Percentiles rank a stretch among this genome's conserved stretches.
These are phyloP conservation scores for Datisca glomerata DNA, from an alignment of 306 rosid genomes.

Conservation along the genomic window DNA sequence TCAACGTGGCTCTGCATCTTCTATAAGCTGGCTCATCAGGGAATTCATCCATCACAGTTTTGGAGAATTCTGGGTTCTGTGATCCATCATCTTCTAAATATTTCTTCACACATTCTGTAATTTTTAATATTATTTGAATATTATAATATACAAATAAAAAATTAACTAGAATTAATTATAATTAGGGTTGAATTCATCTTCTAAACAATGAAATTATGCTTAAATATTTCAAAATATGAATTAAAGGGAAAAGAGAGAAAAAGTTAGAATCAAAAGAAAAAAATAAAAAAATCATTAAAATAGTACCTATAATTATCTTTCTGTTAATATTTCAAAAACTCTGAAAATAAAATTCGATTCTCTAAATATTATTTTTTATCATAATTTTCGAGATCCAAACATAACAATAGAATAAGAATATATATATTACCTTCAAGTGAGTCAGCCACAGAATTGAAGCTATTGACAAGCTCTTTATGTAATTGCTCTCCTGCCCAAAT, in stretches of 20 bases:
- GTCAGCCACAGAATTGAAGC: slow-evolving; percentile 48
- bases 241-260: too few species aligned
- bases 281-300: too few species aligned
- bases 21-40: slow-evolving; percentile 49
- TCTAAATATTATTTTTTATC: too few species aligned
- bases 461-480: slow-evolving; percentile 35
- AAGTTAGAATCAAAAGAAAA: too few species aligned
- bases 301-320: too few species aligned
- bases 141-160: neutral
- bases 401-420: too few species aligned
- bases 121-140: neutral
- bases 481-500: slow-evolving; percentile 75
- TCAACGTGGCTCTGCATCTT: slow-evolving; percentile 45
- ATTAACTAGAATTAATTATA: neutral
- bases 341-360: too few species aligned
- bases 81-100: slow-evolving; percentile 43
- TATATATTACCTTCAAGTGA: slow-evolving; percentile 48
- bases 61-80: slow-evolving; percentile 24
- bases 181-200: too few species aligned
- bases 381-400: too few species aligned
- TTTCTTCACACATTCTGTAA: slow-evolving; percentile 50
- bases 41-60: slow-evolving; percentile 45
- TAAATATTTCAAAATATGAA: too few species aligned
- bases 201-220: neutral
- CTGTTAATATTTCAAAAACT: too few species aligned